These are phyloP conservation scores for Boletus sensibilis DNA, from an alignment of 768 basidiomycete genomes.

Conservation along the genomic window DNA sequence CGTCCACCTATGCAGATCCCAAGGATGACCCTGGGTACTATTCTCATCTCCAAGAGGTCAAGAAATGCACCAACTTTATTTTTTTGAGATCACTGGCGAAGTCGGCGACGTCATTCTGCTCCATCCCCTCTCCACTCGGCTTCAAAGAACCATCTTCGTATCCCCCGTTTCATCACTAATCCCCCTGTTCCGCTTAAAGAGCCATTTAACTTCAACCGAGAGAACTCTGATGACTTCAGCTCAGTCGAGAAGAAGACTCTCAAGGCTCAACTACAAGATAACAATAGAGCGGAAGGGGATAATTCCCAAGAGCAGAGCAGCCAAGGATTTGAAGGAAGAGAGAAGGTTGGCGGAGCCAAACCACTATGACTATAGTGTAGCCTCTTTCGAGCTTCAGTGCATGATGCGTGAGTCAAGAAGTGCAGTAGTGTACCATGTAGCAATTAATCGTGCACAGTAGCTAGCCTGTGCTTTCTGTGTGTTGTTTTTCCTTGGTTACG, in stretches of 20 bases:
- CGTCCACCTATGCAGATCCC: neutral
- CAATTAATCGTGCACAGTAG: too few species aligned
- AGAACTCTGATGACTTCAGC: neutral
- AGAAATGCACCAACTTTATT: neutral
- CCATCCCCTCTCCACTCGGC: neutral
- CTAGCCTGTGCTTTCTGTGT: neutral
- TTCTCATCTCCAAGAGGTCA: conserved; percentile 1
- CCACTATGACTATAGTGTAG: too few species aligned
- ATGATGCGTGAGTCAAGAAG: neutral
- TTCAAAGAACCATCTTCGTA: neutral
- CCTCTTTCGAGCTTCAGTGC: neutral
- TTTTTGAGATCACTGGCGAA: neutral
- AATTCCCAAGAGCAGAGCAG: neutral
- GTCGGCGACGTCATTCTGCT: neutral
- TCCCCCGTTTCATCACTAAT: conserved; percentile 1
- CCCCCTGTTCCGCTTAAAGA: neutral
- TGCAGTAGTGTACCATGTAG: neutral
- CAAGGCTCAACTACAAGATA: neutral
- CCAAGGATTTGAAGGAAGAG: conserved; percentile 1
- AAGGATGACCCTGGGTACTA: neutral
- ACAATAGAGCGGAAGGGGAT: neutral
- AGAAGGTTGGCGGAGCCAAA: conserved; percentile 47
- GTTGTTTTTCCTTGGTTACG: neutral
- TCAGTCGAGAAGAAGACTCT: conserved; percentile 1
- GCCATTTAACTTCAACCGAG: neutral